phyloP scores from a whole-genome alignment of 2,329 filamentous ascomycete species.

The Epichloe aotearoae region DNA sequence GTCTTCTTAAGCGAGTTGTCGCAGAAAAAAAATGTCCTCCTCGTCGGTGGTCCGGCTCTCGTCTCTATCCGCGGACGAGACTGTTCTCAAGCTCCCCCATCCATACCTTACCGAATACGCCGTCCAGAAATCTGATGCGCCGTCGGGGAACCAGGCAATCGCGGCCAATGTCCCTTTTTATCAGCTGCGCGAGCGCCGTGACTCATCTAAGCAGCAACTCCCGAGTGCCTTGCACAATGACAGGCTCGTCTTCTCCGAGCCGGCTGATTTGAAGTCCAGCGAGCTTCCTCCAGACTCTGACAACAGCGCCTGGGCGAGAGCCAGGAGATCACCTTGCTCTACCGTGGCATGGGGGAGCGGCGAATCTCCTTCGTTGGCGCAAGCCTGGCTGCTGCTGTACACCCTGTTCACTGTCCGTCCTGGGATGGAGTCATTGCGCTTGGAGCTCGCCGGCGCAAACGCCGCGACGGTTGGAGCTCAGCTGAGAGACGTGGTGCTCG shows the following conservation, averaged over 20 bases:
- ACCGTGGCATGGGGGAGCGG: slow-evolving; percentile 29
- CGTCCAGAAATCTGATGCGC: slow-evolving; percentile 19
- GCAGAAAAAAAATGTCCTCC: slow-evolving; percentile 2
- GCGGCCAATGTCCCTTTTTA: slow-evolving; percentile 16
- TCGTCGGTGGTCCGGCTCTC: slow-evolving; percentile 12
- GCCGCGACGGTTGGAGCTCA: slow-evolving; percentile 24
- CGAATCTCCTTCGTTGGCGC: slow-evolving; percentile 30
- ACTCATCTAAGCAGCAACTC: slow-evolving; percentile 14
- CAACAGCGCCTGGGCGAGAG: slow-evolving; percentile 43
- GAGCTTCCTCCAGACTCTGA: slow-evolving; percentile 35
- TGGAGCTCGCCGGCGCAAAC: slow-evolving; percentile 28
- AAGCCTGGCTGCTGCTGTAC: slow-evolving; percentile 41
- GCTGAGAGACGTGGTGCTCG: slow-evolving; percentile 33
- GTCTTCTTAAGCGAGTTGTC: not conserved
- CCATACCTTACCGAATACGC: slow-evolving; percentile 34
- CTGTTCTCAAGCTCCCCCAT: slow-evolving; percentile 32
- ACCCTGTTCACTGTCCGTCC: slow-evolving; percentile 38
- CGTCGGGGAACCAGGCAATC: slow-evolving; percentile 5
- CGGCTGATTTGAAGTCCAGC: slow-evolving; percentile 33
- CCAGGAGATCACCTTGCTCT: slow-evolving; percentile 37
- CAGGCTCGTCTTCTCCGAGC: slow-evolving; percentile 31
- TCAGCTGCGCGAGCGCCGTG: slow-evolving; percentile 20
- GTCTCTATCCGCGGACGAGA: slow-evolving; percentile 20
- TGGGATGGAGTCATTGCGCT: slow-evolving; percentile 33
- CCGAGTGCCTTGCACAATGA: slow-evolving; percentile 20